A percentile compares a stretch with the other conserved stretches of the same genome.
These are phyloP conservation scores for Lasiosphaeria hispida DNA, from an alignment of 495 filamentous ascomycete genomes.

Conservation along the genomic window DNA sequence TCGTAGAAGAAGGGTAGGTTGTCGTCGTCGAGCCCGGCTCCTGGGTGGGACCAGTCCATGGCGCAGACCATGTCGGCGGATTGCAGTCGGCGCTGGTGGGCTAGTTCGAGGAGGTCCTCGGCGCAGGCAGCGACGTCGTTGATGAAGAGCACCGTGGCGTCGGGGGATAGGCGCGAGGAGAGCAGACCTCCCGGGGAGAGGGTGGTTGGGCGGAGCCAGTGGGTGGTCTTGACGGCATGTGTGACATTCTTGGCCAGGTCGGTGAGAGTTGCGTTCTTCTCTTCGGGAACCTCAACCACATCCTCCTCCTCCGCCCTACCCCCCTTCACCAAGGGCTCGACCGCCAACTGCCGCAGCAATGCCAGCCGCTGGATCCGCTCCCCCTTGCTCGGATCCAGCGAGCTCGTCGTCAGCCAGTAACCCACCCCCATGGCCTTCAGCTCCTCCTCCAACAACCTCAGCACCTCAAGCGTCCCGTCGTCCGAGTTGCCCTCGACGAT, in stretches of 20 bases:
- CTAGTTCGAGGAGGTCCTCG: slow-evolving; percentile 54
- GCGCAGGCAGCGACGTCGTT: slow-evolving; percentile 50
- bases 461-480: slow-evolving; percentile 51
- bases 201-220: slow-evolving; percentile 36
- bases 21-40: slow-evolving; percentile 27
- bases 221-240: slow-evolving; percentile 28
- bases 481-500: slow-evolving; percentile 50
- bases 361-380: too few species aligned
- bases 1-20: slow-evolving; percentile 48
- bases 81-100: slow-evolving; percentile 43
- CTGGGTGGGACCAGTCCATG: slow-evolving; percentile 51
- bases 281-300: too few species aligned
- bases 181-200: slow-evolving; percentile 39
- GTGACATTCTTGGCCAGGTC: background rate
- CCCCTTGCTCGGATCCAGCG: too few species aligned
- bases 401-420: background rate
- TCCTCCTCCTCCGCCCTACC: too few species aligned
- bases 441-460: slow-evolving; percentile 31
- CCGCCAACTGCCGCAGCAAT: too few species aligned
- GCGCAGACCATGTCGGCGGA: slow-evolving; percentile 52
- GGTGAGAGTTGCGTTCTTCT: background rate
- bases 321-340: too few species aligned
- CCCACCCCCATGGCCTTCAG: slow-evolving; percentile 19
- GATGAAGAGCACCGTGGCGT: slow-evolving; percentile 48
- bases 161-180: slow-evolving; percentile 19